Evolutionary conservation across 176 grass and related monocot genomes (phyloP).

Genomic region (Carex myosuroides): DNA sequence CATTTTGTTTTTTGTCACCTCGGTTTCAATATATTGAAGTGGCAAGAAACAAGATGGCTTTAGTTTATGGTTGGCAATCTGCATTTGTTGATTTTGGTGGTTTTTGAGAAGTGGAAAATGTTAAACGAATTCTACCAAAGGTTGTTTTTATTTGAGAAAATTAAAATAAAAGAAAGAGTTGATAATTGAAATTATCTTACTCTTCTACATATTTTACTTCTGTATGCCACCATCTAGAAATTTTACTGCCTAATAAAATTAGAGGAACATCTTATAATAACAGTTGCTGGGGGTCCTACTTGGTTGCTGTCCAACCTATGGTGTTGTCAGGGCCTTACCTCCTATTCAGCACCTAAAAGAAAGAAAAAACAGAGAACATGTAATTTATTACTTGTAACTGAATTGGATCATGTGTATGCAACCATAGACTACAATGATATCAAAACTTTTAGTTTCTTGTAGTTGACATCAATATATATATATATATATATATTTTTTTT

Average conservation of each 20-base stretch:
- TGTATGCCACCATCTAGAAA: not conserved
- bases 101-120: not conserved
- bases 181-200: not conserved
- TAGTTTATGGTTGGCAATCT: not conserved
- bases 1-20: no score
- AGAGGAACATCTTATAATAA: not conserved
- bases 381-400: not conserved
- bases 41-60: not conserved
- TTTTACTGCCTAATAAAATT: not conserved
- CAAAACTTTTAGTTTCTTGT: not conserved
- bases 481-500: not conserved
- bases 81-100: not conserved
- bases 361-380: not conserved
- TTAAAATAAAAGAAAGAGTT: not conserved
- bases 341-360: not conserved
- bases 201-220: not conserved
- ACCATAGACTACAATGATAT: not conserved
- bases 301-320: not conserved
- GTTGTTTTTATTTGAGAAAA: not conserved
- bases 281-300: not conserved
- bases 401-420: not conserved
- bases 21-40: not conserved
- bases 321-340: not conserved
- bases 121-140: not conserved
- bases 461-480: not conserved